Base-by-base conservation (phyloP, 768 basidiomycete genomes). In the Gloeophyllum trabeum region DNA sequence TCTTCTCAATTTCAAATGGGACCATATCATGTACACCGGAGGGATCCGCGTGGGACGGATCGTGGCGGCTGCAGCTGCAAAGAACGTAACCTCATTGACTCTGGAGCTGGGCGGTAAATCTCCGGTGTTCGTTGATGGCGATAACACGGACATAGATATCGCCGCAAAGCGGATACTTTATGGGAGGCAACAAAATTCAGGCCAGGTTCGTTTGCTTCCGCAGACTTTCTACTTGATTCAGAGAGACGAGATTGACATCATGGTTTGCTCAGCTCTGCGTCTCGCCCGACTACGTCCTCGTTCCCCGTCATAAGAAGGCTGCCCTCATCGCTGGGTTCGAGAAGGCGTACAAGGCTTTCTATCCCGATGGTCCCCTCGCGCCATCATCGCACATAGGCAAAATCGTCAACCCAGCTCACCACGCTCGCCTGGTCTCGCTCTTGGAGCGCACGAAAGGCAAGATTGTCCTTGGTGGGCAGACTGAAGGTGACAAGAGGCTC, bases 91-190 rank as follows among this genome's bases (percentile, higher is more conserved):
- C 0, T 75, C 76, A 2, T 39, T 71, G 7, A 75, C 76, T 0
- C 63, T 79, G 19, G 76, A 79, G 45, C 61, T 78, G 2, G 73
- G 75, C 4, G 69, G 73, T 30, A 74, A 75, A 46, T 70, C 66
- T 32, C 55, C 59, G 24, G 60, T 43, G 34, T 40, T 61, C 41
- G 41, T 60, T 19, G 58, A 57, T 36, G 28, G 28, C 10, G 23
- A 42, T 2, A 45, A 43, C 18, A 40, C 39, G 18, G 47, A 57
- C 35, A 34, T 57, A 18, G 21, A 39, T 20, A 25, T 59, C 19
- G 44, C 43, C 25, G 58, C 56, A 2, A 41, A 50, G 19, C 45
- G 58, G 13, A 47, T 60, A 21, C 26, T 56, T 5, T 60, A 51
- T 48, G 58, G 56, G 10, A 57, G 54, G 37, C 39, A 49, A 14